Evolutionary conservation across 179 eudicot genomes (phyloP), one percentile per base, ranked within the genome.

Genomic region (Gypsophila paniculata): DNA sequence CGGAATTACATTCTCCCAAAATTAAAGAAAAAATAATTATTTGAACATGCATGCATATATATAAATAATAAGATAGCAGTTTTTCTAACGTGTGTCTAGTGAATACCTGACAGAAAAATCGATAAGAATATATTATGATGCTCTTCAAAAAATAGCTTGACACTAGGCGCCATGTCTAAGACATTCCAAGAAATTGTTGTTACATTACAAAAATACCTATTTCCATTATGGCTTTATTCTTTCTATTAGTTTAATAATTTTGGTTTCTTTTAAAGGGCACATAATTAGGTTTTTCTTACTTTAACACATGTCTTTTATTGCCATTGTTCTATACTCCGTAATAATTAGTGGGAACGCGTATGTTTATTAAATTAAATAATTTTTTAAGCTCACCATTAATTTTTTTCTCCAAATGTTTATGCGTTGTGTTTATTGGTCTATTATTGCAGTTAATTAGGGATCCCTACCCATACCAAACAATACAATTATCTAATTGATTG

Each of bases 281-380:
- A 76, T 64, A 21, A 72, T 72, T 72, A 62, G 52, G 69, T 59
- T 69, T 39, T 3, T 63, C 8, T 59, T 58, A 70, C 64, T 78
- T 78, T 69, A 74, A 44, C 70, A 73, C 61, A 68, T 73, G 74
- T 68, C 70, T 49, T 68, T 73, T 73, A 77, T 38, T 21, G 70
- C 63, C 53, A 44, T 26, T 42, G 61, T 68, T 72, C 68, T n/a
- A 54, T 17, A n/a, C n/a, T n/a, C n/a, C n/a, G n/a, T n/a, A 2
- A 32, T 21, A 15, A 64, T 52, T 61, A 71, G 60, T 48, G 59
- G 17, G 32, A 46, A 42, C 46, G 54, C 71, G 46, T 42, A 9
- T 6, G 10, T 42, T 42, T 6, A 42, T 42, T 6, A 36, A 36
- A 36, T 36, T 36, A 9, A 42, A 42, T 42, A 6, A 42, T 6